Conservation (phyloP, 1,139 yeast species). For the Pichia sp. region DNA sequence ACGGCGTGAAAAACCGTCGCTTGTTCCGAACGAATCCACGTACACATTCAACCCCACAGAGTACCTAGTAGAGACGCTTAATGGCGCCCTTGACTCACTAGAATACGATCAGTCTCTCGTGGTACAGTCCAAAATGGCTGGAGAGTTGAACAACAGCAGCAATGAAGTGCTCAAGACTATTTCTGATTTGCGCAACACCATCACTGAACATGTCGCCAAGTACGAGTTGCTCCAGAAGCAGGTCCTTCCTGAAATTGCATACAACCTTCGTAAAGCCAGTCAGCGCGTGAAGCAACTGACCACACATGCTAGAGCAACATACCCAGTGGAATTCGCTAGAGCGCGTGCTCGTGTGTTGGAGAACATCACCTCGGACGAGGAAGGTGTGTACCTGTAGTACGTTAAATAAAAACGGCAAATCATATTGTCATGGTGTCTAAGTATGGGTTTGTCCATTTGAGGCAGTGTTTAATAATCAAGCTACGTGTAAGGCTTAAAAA, state of each 20-base stretch:
- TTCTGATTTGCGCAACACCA: conserved; percentile 29
- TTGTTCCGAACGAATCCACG: conserved; percentile 11
- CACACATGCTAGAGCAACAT: conserved; percentile 33
- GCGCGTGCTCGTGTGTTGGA: conserved; percentile 58
- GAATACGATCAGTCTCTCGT: conserved; percentile 61
- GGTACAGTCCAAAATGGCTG: conserved; percentile 67
- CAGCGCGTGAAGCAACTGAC: conserved; percentile 36
- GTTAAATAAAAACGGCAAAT: too few relatives aligned
- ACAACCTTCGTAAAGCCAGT: conserved; percentile 45
- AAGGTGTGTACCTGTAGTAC: conserved; percentile 16
- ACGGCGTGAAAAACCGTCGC: conserved; percentile 7
- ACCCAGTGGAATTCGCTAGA: conserved; percentile 66
- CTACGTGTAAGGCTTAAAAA: too few relatives aligned
- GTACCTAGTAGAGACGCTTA: conserved; percentile 42
- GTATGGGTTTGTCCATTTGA: too few relatives aligned
- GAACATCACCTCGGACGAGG: conserved; percentile 35
- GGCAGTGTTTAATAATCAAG: too few relatives aligned
- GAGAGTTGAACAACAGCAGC: conserved; percentile 55
- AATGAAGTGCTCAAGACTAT: conserved; percentile 42
- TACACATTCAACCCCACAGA: conserved; percentile 37
- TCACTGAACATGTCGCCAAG: conserved; percentile 29
- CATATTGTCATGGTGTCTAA: too few relatives aligned
- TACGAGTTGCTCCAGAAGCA: conserved; percentile 35
- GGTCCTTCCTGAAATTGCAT: conserved; percentile 38
- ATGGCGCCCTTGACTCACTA: conserved; percentile 50